phyloP scores from a whole-genome alignment of 371 early-diverging fungal genomes.

The Coemansia sp. region DNA sequence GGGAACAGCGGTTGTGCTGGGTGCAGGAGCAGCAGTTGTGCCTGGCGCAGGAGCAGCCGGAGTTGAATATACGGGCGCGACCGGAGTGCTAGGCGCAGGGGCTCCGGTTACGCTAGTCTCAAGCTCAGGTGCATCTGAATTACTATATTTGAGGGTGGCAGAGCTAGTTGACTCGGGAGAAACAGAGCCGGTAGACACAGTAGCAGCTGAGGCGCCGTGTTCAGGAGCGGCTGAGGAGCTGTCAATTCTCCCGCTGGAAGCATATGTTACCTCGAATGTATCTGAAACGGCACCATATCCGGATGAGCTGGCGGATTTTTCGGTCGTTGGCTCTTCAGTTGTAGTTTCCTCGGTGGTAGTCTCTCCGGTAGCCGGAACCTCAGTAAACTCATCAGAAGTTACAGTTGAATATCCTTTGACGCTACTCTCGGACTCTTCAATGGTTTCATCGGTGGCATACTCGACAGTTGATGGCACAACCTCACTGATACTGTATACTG shows the following conservation, averaged over 20 bases:
- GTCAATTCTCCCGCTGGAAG: not conserved
- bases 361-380: not conserved
- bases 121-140: not conserved
- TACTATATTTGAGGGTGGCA: not conserved
- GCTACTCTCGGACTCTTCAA: not conserved
- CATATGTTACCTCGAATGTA: not conserved
- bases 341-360: not conserved
- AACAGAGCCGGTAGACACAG: not conserved
- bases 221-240: not conserved
- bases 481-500: not conserved
- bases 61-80: not conserved
- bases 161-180: not conserved
- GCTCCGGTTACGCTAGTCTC: no score
- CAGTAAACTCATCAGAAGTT: not conserved
- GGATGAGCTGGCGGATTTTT: not conserved
- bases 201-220: not conserved
- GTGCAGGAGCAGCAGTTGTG: not conserved
- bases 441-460: not conserved
- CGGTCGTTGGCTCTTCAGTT: not conserved
- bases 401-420: not conserved
- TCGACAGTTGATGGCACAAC: not conserved
- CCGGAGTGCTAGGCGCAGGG: not conserved
- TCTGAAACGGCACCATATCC: not conserved
- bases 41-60: not conserved
- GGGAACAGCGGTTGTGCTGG: not conserved